Evolutionary conservation across 1,139 yeast genomes (phyloP), one percentile per base, ranked within the genome.

Genomic region (Pneumocystis murina): DNA sequence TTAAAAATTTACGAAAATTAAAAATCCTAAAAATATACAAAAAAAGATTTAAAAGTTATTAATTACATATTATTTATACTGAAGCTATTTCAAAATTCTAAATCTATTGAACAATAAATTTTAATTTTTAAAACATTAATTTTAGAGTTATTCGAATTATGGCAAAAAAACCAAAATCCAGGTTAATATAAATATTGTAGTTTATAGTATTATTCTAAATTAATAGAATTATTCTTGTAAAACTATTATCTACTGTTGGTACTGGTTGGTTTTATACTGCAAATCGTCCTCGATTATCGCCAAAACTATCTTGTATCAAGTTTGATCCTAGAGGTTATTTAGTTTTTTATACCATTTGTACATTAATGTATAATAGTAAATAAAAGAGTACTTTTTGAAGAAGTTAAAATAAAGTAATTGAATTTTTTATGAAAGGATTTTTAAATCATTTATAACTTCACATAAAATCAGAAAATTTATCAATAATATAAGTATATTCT

Each of bases 231-330:
- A 59, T 64, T 33, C 41, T 63, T n/a, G 61, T 64, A 39, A 64
- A 64, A 35, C 40, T 64, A 30, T 60, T 64, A n/a, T 64, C 66
- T 58, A 61, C 66, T 17, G 66, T 65, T 7, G 66, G 66, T 14
- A 64, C 65, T 12, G 66, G 66, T 6, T 63, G 58, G 28, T 64
- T 63, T 12, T 64, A 64, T 38, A 65, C 59, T 28, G 61, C 62
- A 39, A 60, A 58, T 41, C 63, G 66, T 33, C 65, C 66, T n/a
- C 61, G 64, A 38, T 41, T 60, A 35, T 65, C 65, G 6, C 60
- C 65, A 5, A 64, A 64, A 57, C 43, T 64, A 33, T 60, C 62
- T 33, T 59, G 63, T 62, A 61, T 64, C 41, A 64, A 64, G 57
- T 64, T 63, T n/a, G 66, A 64, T 63, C 66, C 66, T 24, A 61